Base-by-base conservation (phyloP, 2,329 filamentous ascomycete species). In the Plectosphaerella sp. region DNA sequence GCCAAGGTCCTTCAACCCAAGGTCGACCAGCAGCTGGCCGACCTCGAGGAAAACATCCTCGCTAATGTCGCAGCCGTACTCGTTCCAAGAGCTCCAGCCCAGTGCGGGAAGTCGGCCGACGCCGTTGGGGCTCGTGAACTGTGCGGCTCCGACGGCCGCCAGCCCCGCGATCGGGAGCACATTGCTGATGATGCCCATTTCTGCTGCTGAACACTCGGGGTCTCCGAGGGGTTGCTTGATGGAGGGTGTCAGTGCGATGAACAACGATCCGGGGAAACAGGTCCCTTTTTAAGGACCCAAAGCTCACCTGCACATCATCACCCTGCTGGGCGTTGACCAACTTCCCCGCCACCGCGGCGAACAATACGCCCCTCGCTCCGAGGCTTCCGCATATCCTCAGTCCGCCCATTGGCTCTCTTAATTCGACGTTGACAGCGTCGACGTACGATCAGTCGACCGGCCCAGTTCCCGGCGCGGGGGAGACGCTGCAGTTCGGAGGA, bases 71-170 rank as follows among this genome's bases (percentile, higher is more conserved):
- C 78, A 80, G 24, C 65, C 65, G 55, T 76, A 78, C 16, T 73
- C 72, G 59, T 82, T 82, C 77, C 76, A 80, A 4, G 73, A 74
- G 56, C 76, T 78, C 72, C 74, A 79, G 4, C 75, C 76, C 48
- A 76, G 59, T 3, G 72, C 70, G 0, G 73, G 72, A 2, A 74
- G 62, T 1, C 57, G 58, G 4, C 60, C 62, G 14, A 50, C 52
- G 25, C 55, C 55, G 37, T 57, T 51, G 18, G 43, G 51, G 51
- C 55, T 57, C 22, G 53, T 54, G 11, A 58, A 51, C 10, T 55
- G 52, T 20, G 54, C 48, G 18, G 49, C 48, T 35, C 35, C 47
- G 11, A 24, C 33, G 18, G 52, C 12, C 11, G 35, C 52, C 33
- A 54, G 14, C 16, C 51, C 51, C 4, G 50, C 56, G 3, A 49